Percentiles rank a stretch among this genome's conserved stretches.
These are phyloP conservation scores for Chenopodium quinoa DNA, from an alignment of 148 eudicot species.

Conservation along the genomic window DNA sequence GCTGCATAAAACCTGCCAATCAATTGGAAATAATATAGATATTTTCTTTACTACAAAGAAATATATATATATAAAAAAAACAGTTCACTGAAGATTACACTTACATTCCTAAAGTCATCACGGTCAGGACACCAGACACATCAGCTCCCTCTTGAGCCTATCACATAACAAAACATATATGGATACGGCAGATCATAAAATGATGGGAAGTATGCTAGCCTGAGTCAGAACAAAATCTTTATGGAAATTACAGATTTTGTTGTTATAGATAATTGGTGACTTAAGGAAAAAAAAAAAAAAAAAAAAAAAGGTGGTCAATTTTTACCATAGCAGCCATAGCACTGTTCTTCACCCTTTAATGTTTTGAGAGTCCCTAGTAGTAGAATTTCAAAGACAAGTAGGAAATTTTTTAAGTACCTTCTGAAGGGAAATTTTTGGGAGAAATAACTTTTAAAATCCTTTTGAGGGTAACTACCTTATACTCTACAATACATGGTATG, in stretches of 20 bases:
- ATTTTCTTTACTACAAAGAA: constrained; percentile 11
- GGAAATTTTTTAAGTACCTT: too few species aligned
- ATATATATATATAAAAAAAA: background rate
- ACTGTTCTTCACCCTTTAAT: background rate
- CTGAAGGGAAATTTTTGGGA: too few species aligned
- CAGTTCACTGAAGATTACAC: constrained; percentile 26
- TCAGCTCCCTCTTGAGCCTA: constrained; percentile 86
- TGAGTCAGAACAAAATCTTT: background rate
- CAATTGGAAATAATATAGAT: constrained; percentile 18
- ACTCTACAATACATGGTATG: too few species aligned
- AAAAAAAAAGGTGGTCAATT: background rate
- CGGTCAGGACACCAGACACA: constrained; percentile 88
- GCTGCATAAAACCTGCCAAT: constrained; percentile 85
- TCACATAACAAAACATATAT: constrained; percentile 20
- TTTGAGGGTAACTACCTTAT: too few species aligned
- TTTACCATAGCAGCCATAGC: background rate
- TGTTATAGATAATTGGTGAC: background rate
- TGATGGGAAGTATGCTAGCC: background rate
- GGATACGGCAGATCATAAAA: background rate
- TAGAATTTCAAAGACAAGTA: too few species aligned
- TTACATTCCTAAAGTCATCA: constrained; percentile 98
- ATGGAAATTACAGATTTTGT: background rate
- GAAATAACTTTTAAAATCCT: too few species aligned
- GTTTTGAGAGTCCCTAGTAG: background rate
- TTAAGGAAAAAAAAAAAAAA: background rate